phyloP scores from a whole-genome alignment of 768 basidiomycete species.

The Amanita fuliginea region DNA sequence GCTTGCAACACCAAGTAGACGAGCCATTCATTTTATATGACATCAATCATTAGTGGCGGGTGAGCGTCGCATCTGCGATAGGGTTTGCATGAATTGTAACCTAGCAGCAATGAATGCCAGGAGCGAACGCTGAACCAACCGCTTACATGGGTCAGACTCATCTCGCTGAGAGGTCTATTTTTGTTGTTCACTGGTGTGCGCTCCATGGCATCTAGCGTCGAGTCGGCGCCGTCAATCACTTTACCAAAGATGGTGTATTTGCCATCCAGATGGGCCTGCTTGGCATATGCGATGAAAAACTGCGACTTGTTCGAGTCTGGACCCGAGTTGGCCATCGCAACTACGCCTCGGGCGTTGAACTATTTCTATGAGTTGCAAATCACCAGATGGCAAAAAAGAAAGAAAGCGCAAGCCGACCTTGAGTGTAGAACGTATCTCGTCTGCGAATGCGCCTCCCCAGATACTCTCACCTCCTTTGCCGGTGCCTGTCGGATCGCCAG shows the following conservation, averaged over 20 bases:
- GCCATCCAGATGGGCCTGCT: constrained; percentile 88
- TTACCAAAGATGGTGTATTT: constrained; percentile 94
- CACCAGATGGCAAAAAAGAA: constrained; percentile 7
- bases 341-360: constrained; percentile 92
- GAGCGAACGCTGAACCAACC: constrained; percentile 5
- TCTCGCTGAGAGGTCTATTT: constrained; percentile 77
- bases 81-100: constrained; percentile 92
- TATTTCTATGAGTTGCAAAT: constrained; percentile 19
- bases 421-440: constrained; percentile 89
- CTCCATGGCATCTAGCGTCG: constrained; percentile 91
- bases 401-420: constrained; percentile 46
- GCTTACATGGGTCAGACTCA: constrained; percentile 72
- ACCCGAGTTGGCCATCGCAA: constrained; percentile 98
- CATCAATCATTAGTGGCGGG: constrained; percentile 18
- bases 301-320: constrained; percentile 89
- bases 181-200: constrained; percentile 84
- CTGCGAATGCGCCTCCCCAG: constrained; percentile 86
- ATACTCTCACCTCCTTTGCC: constrained; percentile 97
- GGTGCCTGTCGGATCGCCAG: constrained; percentile 79
- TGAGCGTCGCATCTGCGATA: constrained; percentile 66
- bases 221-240: constrained; percentile 97
- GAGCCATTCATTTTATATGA: not conserved
- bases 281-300: constrained; percentile 84
- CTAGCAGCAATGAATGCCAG: constrained; percentile 24
- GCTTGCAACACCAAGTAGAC: not conserved